A percentile compares a stretch with the other conserved stretches of the same genome.
Evolutionary conservation across 2,329 filamentous ascomycete genomes (phyloP).

Genomic region (Arthrinium phaeospermum): DNA sequence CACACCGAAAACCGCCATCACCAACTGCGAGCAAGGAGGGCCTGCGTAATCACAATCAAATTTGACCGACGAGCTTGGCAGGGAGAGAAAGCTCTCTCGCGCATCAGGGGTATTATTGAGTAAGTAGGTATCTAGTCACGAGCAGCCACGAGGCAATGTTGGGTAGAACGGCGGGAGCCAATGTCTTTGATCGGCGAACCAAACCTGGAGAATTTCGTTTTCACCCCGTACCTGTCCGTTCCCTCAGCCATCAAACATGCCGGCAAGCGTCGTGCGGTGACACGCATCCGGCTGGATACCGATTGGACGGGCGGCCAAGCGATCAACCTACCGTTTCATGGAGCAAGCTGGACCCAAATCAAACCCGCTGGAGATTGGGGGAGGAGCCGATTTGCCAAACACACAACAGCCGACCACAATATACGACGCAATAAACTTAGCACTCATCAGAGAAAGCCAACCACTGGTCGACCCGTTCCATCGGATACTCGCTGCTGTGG

Average conservation of each 20-base stretch:
- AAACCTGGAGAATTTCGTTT: neutral
- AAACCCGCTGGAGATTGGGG: neutral
- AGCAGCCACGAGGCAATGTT: neutral
- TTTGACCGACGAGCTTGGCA: neutral
- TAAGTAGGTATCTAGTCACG: neutral
- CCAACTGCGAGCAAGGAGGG: neutral
- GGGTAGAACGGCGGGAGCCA: neutral
- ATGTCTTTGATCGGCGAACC: neutral
- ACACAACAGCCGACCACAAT: neutral
- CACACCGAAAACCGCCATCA: neutral
- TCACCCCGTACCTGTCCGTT: neutral
- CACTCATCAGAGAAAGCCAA: neutral
- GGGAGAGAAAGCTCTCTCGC: neutral
- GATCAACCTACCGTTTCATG: neutral
- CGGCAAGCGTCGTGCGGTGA: conserved; percentile 11
- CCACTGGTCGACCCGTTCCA: neutral
- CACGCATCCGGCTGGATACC: conserved; percentile 6
- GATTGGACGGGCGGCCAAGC: conserved; percentile 5
- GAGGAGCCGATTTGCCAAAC: neutral
- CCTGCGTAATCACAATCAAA: neutral
- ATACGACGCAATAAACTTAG: neutral
- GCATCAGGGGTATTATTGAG: neutral
- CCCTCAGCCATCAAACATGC: neutral
- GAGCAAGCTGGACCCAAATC: conserved; percentile 5
- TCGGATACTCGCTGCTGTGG: neutral